Conservation (phyloP, 2,329 filamentous ascomycete species). For the Xenosphaeropsis pyriputrescens region DNA sequence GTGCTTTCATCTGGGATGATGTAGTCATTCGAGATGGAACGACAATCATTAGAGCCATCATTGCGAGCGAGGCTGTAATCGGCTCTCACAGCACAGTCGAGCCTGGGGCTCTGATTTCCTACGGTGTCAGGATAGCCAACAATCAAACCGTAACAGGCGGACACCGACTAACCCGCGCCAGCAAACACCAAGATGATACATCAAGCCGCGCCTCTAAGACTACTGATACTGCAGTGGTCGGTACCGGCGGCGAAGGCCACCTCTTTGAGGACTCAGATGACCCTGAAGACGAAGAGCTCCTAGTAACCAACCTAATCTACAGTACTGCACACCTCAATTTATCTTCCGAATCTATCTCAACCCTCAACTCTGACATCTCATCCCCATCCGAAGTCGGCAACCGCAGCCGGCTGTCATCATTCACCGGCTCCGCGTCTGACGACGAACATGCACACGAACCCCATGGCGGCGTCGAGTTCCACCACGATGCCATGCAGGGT, state of each 20-base stretch:
- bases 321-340: conserved; percentile 19
- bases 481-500: conserved; percentile 73
- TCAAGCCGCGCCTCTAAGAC: conserved; percentile 15
- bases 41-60: conserved; percentile 54
- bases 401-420: conserved; percentile 52
- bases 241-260: conserved; percentile 42
- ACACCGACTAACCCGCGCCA: conserved; percentile 25
- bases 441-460: conserved; percentile 27
- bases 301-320: conserved; percentile 30
- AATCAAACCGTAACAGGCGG: conserved; percentile 27
- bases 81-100: conserved; percentile 57
- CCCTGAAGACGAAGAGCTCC: conserved; percentile 42
- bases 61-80: conserved; percentile 59
- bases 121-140: conserved; percentile 57
- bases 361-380: conserved; percentile 39
- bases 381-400: conserved; percentile 20
- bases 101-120: conserved; percentile 66
- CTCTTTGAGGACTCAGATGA: conserved; percentile 45
- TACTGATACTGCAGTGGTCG: conserved; percentile 38
- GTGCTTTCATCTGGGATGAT: conserved; percentile 82
- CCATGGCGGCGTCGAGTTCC: conserved; percentile 48
- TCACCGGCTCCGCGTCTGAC: conserved; percentile 58
- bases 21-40: conserved; percentile 62
- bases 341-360: conserved; percentile 45
- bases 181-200: conserved; percentile 20